Evolutionary conservation across 129 eudicot genomes (phyloP), one percentile per base, ranked within the genome.

Genomic region (Lactuca sativa): DNA sequence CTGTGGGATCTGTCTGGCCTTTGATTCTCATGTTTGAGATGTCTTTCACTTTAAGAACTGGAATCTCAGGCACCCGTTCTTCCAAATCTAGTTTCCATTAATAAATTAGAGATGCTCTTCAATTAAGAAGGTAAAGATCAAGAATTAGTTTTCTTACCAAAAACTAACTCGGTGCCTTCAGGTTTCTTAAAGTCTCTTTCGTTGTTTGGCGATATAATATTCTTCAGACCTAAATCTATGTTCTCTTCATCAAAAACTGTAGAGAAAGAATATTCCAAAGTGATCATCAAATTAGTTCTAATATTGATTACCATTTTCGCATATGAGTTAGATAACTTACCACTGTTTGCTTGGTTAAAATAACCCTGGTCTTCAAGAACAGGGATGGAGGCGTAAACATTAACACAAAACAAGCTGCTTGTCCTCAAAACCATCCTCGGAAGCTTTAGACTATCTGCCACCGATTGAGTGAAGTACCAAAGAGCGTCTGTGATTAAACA

Each of bases 401-500:
- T 62, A 54, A 80, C 57, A 12, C 78, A 61, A 47, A 75, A 77
- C 34, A 82, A 21, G 49, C 85, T 77, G 11, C 82, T 57, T 17
- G 95, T 82, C 25, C 95, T 59, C 58, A 87, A 67, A 58, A 79
- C 83, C 25, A 87, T 36, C 62, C 85, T 74, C 0, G 85, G 87
- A 9, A 90, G 68, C 16, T 75, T 58, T 32, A 86, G 56, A 7
- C 74, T 51, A 36, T 84, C 84, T 0, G 79, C 85, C 36, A 86
- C 85, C 0, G 65, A 65, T 48, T 75, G 83, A 3, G 89, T 78
- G 63, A 78, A 86, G 62, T 57, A 33, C 83, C 79, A 84, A 38
- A 72, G 62, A n/a, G 89, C 85, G 81, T 90, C 95, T 0, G 87
- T 33, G 14, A 90, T 82, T 43, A 90, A 73, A 79, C 95, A 90